Base-by-base conservation (phyloP, 1,284 basidiomycete species). In the Hymenochaete sp. region DNA sequence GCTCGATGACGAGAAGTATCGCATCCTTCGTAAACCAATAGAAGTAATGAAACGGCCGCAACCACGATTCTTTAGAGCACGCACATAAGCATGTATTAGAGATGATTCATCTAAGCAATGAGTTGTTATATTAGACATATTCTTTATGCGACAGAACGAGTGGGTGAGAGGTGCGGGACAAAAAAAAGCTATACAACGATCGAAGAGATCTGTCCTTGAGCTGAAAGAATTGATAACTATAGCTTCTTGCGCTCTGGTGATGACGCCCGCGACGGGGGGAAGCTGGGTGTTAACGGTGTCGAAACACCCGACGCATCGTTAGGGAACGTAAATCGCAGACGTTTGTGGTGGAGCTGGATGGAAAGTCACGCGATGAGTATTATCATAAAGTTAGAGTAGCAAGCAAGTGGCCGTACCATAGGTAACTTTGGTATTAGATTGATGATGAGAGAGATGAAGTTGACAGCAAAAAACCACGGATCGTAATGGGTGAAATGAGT, bases 401-500 rank as follows among this genome's bases (percentile, higher is more conserved):
- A 8, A 35, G 13, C 26, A 31, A 7, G 14, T 13, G 3, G 31
- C 21, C 63, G 48, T 62, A 90, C 86, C 67, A 87, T 79, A 37
- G 95, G 95, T n/a, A 98, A 74, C 67, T 98, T 98, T 37, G 96
- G 93, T 57, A 98, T 83, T 40, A 99, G 77, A 44, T 91, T 82
- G 43, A 91, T 68, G 27, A 95, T 68, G 24, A 96, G 75, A 1
- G 90, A 87, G 2, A 80, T 72, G 53, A 98, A 75, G 62, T 98
- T 98, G 59, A 99, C 70, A 18, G 86, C 81, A 61, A 99, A 99
- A 32, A 96, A 62, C 73, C 83, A 87, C 16, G 90, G 91, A 56
- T 96, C 81, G 60, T 95, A 95, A 59, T 92, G 86, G 38, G 95
- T 97, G 71, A 98, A 99, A 63, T 98, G 95, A 0, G 96, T 99